phyloP scores from a whole-genome alignment of 2,329 filamentous ascomycete genomes.

The Neopestalotiopsis rosae region DNA sequence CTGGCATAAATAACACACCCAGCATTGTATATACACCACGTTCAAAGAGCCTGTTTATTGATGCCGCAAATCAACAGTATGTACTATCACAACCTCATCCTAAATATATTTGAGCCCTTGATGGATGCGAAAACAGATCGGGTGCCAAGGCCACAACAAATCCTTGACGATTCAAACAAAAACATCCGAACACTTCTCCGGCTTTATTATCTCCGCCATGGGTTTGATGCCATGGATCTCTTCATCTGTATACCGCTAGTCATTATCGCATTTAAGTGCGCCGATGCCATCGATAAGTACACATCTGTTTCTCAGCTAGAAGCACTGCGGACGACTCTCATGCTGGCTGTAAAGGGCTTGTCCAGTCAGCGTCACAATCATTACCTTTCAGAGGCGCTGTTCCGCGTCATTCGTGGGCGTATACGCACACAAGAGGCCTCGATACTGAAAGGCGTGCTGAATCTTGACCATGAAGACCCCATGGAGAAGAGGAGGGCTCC shows the following conservation, averaged over 20 bases:
- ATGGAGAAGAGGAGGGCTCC: background rate
- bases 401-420: slow-evolving; percentile 37
- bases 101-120: slow-evolving; percentile 35
- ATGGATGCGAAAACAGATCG: slow-evolving; percentile 6
- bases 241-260: slow-evolving; percentile 40
- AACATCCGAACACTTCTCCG: slow-evolving; percentile 38
- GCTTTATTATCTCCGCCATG: slow-evolving; percentile 41
- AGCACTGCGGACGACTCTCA: slow-evolving; percentile 36
- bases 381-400: slow-evolving; percentile 39
- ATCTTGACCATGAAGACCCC: slow-evolving; percentile 2
- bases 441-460: slow-evolving; percentile 2
- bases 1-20: slow-evolving; percentile 14
- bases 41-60: background rate
- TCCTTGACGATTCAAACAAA: slow-evolving; percentile 31
- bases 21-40: background rate
- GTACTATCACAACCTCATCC: slow-evolving; percentile 31
- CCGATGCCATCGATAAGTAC: slow-evolving; percentile 31
- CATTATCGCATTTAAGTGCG: slow-evolving; percentile 31
- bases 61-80: slow-evolving; percentile 19
- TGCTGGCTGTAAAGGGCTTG: slow-evolving; percentile 40
- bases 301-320: slow-evolving; percentile 25
- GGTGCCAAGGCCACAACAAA: slow-evolving; percentile 21
- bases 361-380: slow-evolving; percentile 40
- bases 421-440: slow-evolving; percentile 30
- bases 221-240: slow-evolving; percentile 35